A percentile compares a stretch with the other conserved stretches of the same genome.
These are phyloP conservation scores for Aspergillus pseudoterreus DNA, from an alignment of 2,329 filamentous ascomycete genomes.

Conservation along the genomic window DNA sequence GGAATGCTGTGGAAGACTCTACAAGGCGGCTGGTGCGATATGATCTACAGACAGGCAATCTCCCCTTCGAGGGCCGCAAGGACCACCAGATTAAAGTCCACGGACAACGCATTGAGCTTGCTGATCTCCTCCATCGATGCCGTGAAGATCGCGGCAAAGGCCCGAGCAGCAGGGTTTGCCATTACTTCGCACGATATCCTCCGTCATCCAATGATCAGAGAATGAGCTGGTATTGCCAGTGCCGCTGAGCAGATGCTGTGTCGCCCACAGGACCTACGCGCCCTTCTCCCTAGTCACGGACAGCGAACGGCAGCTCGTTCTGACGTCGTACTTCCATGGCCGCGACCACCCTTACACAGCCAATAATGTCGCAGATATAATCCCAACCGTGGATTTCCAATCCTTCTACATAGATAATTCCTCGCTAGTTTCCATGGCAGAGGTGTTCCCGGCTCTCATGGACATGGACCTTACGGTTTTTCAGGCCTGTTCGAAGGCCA, in stretches of 20 bases:
- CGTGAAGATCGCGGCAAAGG: no score
- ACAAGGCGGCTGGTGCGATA: background rate
- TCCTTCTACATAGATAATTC: slow-evolving; percentile 7
- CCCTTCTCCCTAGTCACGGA: slow-evolving; percentile 3
- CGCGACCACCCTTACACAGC: background rate
- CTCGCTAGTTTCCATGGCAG: slow-evolving; percentile 4
- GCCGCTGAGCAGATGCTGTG: no score
- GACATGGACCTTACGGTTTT: slow-evolving; percentile 4
- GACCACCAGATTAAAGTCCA: slow-evolving; percentile 60
- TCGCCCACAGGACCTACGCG: no score
- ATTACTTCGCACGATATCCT: no score
- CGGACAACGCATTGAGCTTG: slow-evolving; percentile 47
- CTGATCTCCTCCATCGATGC: no score
- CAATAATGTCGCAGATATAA: slow-evolving; percentile 4
- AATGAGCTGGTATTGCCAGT: no score
- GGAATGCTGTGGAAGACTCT: background rate
- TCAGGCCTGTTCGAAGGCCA: slow-evolving; percentile 2
- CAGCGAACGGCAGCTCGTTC: background rate
- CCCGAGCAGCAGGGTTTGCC: no score
- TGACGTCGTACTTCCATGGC: background rate
- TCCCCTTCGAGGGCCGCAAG: slow-evolving; percentile 45
- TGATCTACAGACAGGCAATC: background rate
- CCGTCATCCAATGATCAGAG: no score
- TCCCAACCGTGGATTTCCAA: slow-evolving; percentile 4
- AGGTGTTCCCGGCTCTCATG: slow-evolving; percentile 1